Evolutionary conservation across 306 rosid species (phyloP).

Genomic region (Lathyrus oleraceus): DNA sequence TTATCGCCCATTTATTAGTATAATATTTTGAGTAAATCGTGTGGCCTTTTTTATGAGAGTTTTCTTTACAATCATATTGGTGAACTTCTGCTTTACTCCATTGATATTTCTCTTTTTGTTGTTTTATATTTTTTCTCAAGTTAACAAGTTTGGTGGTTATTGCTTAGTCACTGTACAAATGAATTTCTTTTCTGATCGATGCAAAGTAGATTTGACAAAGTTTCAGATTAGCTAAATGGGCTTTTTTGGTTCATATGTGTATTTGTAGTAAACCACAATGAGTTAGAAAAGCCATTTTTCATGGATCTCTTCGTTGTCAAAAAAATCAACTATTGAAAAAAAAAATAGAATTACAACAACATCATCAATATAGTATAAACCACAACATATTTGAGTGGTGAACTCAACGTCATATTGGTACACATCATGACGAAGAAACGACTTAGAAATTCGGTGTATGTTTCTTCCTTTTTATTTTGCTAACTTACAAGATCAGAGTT

Average conservation of each 20-base stretch:
- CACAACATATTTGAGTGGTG: constrained; percentile 5
- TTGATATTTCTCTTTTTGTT: background rate
- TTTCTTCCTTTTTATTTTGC: background rate
- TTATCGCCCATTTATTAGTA: background rate
- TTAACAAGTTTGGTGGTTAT: background rate
- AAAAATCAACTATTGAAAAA: background rate
- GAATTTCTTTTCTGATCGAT: constrained; percentile 3
- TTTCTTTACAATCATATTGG: background rate
- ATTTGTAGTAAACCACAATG: background rate
- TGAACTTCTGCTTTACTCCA: background rate
- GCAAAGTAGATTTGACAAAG: background rate
- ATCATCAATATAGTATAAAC: constrained; percentile 11
- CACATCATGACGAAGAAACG: constrained; percentile 14
- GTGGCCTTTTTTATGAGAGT: background rate
- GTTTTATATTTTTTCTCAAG: background rate
- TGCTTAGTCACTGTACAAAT: background rate
- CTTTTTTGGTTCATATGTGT: background rate
- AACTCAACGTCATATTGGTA: background rate
- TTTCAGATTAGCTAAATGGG: constrained; percentile 12
- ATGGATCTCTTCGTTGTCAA: background rate
- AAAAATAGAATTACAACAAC: background rate
- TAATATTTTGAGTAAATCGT: background rate
- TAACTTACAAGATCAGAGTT: constrained; percentile 10
- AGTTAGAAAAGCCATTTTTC: background rate
- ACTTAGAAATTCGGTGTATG: constrained; percentile 2